Conservation (phyloP, 2,329 filamentous ascomycete species). For the Ceratocystis ficicola region DNA sequence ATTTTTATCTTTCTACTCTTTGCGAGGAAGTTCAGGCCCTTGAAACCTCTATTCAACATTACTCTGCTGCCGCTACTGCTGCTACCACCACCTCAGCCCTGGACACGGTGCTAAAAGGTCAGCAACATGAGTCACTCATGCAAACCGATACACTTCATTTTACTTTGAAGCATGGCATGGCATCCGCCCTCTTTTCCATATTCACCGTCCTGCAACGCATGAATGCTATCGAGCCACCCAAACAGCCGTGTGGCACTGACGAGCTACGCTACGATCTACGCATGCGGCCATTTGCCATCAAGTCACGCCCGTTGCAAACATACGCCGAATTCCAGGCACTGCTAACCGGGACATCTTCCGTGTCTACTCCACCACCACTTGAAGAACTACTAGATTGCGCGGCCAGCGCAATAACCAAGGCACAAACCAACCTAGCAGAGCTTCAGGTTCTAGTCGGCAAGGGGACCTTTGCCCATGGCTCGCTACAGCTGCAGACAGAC, state of each 20-base stretch:
- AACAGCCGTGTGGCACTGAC: conserved; percentile 54
- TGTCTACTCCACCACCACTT: background rate
- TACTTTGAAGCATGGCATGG: conserved; percentile 32
- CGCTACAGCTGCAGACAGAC: conserved; percentile 9
- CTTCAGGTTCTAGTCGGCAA: background rate
- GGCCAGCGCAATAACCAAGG: background rate
- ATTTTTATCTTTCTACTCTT: conserved; percentile 61
- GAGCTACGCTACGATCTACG: conserved; percentile 65
- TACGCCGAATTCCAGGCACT: conserved; percentile 46
- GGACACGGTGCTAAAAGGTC: background rate
- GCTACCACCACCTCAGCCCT: background rate
- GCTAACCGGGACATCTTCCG: background rate
- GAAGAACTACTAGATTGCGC: conserved; percentile 24
- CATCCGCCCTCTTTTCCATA: conserved; percentile 45
- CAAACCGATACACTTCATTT: conserved; percentile 23
- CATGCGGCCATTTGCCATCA: conserved; percentile 65
- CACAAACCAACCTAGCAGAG: background rate
- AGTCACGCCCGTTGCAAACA: conserved; percentile 24
- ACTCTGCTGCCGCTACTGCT: background rate
- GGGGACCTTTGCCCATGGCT: conserved; percentile 13
- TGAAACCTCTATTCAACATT: conserved; percentile 21
- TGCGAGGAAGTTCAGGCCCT: conserved; percentile 9
- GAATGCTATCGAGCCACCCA: conserved; percentile 38
- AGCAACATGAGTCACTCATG: background rate
- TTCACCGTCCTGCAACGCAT: conserved; percentile 56